phyloP scores from a whole-genome alignment of 768 basidiomycete genomes.

The Boletus pseudo-olivaceus region DNA sequence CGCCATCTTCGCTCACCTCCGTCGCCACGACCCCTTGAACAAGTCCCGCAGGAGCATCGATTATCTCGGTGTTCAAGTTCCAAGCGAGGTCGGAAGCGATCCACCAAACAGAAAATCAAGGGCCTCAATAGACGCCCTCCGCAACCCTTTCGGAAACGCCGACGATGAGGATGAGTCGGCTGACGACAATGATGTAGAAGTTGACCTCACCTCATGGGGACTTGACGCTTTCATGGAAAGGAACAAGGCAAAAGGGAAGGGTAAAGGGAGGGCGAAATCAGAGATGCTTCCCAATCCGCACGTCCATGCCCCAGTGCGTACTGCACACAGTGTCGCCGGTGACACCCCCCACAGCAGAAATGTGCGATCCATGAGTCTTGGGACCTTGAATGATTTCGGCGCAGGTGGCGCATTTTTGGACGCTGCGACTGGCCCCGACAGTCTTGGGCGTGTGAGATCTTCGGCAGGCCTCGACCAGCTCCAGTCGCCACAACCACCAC shows the following conservation, averaged over 20 bases:
- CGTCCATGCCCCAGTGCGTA: conserved; percentile 34
- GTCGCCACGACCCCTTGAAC: conserved; percentile 49
- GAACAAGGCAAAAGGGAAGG: conserved; percentile 48
- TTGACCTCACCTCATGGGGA: conserved; percentile 83
- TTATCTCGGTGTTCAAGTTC: conserved; percentile 63
- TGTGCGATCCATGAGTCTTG: conserved; percentile 64
- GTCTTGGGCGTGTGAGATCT: conserved; percentile 49
- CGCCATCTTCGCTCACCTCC: conserved; percentile 80
- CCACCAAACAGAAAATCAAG: conserved; percentile 48
- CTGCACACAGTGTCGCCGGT: conserved; percentile 42
- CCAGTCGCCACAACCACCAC: conserved; percentile 38
- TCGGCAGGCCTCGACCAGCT: conserved; percentile 53
- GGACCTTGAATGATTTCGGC: conserved; percentile 54
- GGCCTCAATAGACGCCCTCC: conserved; percentile 59
- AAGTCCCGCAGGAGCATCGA: conserved; percentile 55
- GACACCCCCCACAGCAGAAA: conserved; percentile 40
- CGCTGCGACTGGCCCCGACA: conserved; percentile 28
- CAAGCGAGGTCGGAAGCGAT: conserved; percentile 57
- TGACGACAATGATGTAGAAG: conserved; percentile 56
- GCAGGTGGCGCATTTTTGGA: conserved; percentile 47
- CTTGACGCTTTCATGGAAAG: conserved; percentile 73
- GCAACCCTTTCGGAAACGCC: conserved; percentile 73
- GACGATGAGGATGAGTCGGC: conserved; percentile 50
- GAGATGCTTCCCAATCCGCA: conserved; percentile 44
- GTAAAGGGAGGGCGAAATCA: conserved; percentile 37